A percentile compares a stretch with the other conserved stretches of the same genome.
phyloP scores from a whole-genome alignment of 257 asterid genomes.

The Capsicum baccatum region DNA sequence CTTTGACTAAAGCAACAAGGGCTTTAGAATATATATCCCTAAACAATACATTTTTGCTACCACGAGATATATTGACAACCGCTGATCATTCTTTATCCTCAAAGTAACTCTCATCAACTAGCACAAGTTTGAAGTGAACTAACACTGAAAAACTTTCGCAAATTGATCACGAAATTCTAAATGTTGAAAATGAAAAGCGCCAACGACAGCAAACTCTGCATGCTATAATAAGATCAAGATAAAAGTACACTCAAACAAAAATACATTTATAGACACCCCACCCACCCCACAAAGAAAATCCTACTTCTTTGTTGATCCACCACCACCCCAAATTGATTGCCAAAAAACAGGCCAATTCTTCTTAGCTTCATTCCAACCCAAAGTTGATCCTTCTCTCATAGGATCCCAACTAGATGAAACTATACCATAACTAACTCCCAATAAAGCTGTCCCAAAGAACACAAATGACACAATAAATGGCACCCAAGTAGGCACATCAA shows the following conservation, averaged over 20 bases:
- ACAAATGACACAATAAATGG: constrained; percentile 86
- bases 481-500: constrained; percentile 91
- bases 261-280: background rate
- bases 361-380: constrained; percentile 95
- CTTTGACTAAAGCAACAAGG: too few species aligned
- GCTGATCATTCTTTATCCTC: too few species aligned
- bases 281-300: background rate
- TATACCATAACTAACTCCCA: constrained; percentile 91
- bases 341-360: constrained; percentile 98
- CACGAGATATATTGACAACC: too few species aligned
- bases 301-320: constrained; percentile 57
- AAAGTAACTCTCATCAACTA: too few species aligned
- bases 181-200: too few species aligned
- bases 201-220: background rate
- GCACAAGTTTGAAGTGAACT: too few species aligned
- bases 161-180: too few species aligned
- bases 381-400: constrained; percentile 77
- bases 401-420: constrained; percentile 99
- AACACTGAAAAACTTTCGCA: too few species aligned
- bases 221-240: background rate
- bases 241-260: background rate
- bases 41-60: too few species aligned
- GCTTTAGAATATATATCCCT: too few species aligned
- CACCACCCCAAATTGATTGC: constrained; percentile 67
- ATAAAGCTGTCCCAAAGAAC: constrained; percentile 84